Evolutionary conservation across 1,139 yeast genomes (phyloP).

Genomic region (Candida labiduridarum): DNA sequence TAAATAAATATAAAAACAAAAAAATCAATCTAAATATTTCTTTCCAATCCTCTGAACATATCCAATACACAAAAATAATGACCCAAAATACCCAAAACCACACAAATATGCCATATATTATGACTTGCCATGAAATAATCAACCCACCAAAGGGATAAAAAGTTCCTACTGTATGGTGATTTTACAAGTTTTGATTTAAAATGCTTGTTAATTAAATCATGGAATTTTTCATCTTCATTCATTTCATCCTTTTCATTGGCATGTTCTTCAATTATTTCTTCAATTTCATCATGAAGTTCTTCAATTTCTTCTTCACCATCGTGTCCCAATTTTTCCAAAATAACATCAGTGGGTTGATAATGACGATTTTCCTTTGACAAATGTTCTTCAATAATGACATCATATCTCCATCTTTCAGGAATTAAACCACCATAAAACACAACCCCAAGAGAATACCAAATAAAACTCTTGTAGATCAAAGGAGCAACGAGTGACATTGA

Average conservation of each 20-base stretch:
- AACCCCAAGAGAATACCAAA: slow-evolving; percentile 81
- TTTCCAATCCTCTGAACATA: slow-evolving; percentile 46
- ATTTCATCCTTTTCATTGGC: slow-evolving; percentile 4
- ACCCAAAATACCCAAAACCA: slow-evolving; percentile 81
- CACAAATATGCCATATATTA: slow-evolving; percentile 92
- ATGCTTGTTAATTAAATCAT: slow-evolving; percentile 49
- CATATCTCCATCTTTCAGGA: slow-evolving; percentile 87
- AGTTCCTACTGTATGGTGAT: slow-evolving; percentile 48
- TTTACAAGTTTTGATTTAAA: slow-evolving; percentile 53
- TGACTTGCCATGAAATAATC: slow-evolving; percentile 78
- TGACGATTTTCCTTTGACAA: slow-evolving; percentile 25
- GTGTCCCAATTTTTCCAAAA: slow-evolving; percentile 36
- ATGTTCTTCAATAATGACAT: slow-evolving; percentile 52
- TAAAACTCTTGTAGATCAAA: slow-evolving; percentile 59
- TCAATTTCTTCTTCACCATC: slow-evolving; percentile 50
- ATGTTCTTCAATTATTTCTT: slow-evolving; percentile 17
- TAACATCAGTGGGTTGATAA: slow-evolving; percentile 38
- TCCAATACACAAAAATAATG: slow-evolving; percentile 78
- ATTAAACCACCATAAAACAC: slow-evolving; percentile 84
- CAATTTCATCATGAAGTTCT: slow-evolving; percentile 41
- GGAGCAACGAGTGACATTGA: slow-evolving; percentile 63
- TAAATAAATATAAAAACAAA: neutral
- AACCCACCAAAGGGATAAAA: slow-evolving; percentile 81
- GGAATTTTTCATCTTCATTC: slow-evolving; percentile 27
- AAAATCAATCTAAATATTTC: neutral